Conservation (phyloP, 495 filamentous ascomycete genomes). For the Penicillium fimorum region DNA sequence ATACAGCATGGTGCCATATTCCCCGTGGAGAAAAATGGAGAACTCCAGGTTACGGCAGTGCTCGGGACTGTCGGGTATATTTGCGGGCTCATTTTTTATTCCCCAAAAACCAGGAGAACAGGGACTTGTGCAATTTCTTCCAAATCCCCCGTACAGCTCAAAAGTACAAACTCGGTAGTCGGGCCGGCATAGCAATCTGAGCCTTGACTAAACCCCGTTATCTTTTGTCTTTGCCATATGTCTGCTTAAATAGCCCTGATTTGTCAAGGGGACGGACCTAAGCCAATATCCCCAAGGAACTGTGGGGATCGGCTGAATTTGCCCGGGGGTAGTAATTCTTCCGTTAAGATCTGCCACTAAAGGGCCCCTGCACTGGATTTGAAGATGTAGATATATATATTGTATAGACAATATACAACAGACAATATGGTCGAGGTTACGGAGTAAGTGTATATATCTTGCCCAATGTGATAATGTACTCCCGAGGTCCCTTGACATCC, state of each 20-base stretch:
- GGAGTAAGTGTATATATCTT: neutral
- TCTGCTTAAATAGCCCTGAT: neutral
- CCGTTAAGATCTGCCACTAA: slow-evolving; percentile 29
- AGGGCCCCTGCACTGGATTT: slow-evolving; percentile 10
- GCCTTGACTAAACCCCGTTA: neutral
- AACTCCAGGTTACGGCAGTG: neutral
- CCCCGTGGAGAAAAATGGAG: slow-evolving; percentile 13
- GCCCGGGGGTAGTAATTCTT: neutral
- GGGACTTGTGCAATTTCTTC: slow-evolving; percentile 5
- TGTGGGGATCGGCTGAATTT: slow-evolving; percentile 11
- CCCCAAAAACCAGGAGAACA: neutral
- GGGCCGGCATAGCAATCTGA: slow-evolving; percentile 1
- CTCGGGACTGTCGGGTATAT: neutral
- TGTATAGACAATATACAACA: neutral
- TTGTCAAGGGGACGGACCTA: neutral
- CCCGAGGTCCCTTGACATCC: too few relatives aligned
- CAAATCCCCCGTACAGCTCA: neutral
- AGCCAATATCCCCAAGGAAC: neutral
- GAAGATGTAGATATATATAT: neutral
- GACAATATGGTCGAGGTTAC: neutral
- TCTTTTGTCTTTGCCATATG: neutral
- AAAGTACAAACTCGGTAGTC: slow-evolving; percentile 4
- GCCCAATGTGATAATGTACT: neutral
- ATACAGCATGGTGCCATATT: slow-evolving; percentile 3
- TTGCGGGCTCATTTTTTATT: neutral